Percentiles rank a stretch among this genome's conserved stretches.
Evolutionary conservation across 2,329 filamentous ascomycete species (phyloP).

Genomic region (Thermothelomyces thermophilus): DNA sequence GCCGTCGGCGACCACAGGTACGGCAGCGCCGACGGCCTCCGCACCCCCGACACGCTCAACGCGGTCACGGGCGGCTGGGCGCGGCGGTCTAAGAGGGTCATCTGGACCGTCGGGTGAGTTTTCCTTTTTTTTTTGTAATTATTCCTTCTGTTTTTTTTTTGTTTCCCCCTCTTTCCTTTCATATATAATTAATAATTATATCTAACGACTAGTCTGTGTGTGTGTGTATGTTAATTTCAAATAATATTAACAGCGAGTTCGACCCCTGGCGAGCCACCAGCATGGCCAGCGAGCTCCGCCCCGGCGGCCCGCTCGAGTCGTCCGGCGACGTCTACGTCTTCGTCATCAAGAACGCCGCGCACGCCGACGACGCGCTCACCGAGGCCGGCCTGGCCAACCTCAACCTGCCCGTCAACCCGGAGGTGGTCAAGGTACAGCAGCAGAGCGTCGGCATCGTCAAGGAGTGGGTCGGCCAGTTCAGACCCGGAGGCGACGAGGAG

Average conservation of each 20-base stretch:
- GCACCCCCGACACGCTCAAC: slow-evolving; percentile 18
- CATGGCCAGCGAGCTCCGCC: slow-evolving; percentile 22
- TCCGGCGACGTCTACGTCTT: slow-evolving; percentile 16
- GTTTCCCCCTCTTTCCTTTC: neutral
- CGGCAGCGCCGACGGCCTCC: slow-evolving; percentile 15
- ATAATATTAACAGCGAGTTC: slow-evolving; percentile 14
- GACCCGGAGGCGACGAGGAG: neutral
- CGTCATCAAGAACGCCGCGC: slow-evolving; percentile 21
- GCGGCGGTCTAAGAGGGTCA: slow-evolving; percentile 15
- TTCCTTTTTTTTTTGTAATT: neutral
- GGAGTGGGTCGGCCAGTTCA: slow-evolving; percentile 16
- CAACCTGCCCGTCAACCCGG: slow-evolving; percentile 19
- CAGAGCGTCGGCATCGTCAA: slow-evolving; percentile 20
- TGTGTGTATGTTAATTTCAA: neutral
- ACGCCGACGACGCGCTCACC: slow-evolving; percentile 20
- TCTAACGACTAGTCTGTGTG: too few species aligned
- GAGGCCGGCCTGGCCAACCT: slow-evolving; percentile 18
- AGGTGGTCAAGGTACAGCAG: slow-evolving; percentile 20
- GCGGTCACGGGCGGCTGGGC: slow-evolving; percentile 19
- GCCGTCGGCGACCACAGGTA: slow-evolving; percentile 15
- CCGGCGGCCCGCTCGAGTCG: slow-evolving; percentile 20
- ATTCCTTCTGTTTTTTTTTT: neutral
- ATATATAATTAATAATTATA: too few species aligned
- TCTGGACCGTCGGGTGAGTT: slow-evolving; percentile 20
- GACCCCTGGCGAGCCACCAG: slow-evolving; percentile 22